Conservation (phyloP, 2,329 filamentous ascomycete genomes). For the Fusarium burgessii region DNA sequence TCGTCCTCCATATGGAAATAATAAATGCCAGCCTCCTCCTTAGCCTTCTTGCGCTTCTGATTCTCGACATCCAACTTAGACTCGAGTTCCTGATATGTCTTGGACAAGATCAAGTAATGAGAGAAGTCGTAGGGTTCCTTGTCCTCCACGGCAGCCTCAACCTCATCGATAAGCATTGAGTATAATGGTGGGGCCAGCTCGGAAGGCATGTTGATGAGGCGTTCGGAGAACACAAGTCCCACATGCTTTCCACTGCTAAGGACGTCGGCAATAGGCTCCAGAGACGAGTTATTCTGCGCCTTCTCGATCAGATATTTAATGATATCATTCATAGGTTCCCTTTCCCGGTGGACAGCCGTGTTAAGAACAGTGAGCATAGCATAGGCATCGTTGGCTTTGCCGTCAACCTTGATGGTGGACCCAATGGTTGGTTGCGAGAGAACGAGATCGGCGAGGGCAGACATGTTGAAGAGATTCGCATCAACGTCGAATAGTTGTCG, state of each 20-base stretch:
- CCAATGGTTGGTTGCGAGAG: constrained; percentile 88
- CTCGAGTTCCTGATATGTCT: constrained; percentile 90
- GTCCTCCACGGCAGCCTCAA: constrained; percentile 87
- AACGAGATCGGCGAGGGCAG: constrained; percentile 86
- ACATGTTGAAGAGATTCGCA: constrained; percentile 86
- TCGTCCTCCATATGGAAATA: constrained; percentile 99
- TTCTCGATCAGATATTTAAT: constrained; percentile 76
- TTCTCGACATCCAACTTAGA: constrained; percentile 79
- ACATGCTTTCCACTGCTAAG: constrained; percentile 70
- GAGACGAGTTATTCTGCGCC: constrained; percentile 63
- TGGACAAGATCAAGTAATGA: constrained; percentile 91
- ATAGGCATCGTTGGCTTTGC: constrained; percentile 91
- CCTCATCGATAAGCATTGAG: constrained; percentile 91
- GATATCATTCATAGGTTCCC: constrained; percentile 77
- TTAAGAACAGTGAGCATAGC: constrained; percentile 93
- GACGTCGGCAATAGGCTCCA: constrained; percentile 69
- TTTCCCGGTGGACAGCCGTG: constrained; percentile 80
- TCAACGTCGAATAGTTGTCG: constrained; percentile 95
- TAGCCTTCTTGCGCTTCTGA: constrained; percentile 73
- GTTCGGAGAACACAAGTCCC: constrained; percentile 89
- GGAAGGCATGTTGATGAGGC: constrained; percentile 95
- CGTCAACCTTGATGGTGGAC: constrained; percentile 97
- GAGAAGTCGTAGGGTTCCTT: constrained; percentile 93
- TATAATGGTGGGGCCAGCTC: constrained; percentile 95
- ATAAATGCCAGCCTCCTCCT: constrained; percentile 73